Percentiles rank a stretch among this genome's conserved stretches.
Evolutionary conservation across 2,329 filamentous ascomycete genomes (phyloP).

Genomic region (Zymoseptoria tritici): DNA sequence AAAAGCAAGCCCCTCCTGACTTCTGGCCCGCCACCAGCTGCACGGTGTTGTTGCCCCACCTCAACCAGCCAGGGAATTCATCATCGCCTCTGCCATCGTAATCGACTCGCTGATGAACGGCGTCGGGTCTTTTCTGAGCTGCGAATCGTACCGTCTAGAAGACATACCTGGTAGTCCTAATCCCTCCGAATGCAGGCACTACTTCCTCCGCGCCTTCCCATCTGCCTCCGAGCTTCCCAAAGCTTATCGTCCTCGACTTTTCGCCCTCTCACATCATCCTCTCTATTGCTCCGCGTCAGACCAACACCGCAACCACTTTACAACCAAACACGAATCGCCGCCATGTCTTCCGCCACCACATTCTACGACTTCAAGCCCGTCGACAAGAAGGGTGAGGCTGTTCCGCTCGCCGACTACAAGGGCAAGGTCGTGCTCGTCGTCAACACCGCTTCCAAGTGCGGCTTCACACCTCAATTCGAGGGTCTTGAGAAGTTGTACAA

Average conservation of each 20-base stretch:
- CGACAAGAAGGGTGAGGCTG: constrained; percentile 59
- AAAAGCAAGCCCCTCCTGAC: too few species aligned
- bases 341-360: constrained; percentile 60
- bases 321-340: constrained; percentile 16
- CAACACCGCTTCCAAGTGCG: constrained; percentile 98
- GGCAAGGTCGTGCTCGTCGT: constrained; percentile 93
- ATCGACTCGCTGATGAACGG: neutral
- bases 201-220: neutral
- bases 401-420: constrained; percentile 63
- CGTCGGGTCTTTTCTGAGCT: neutral
- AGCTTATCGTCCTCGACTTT: neutral
- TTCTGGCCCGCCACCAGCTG: too few species aligned
- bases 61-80: neutral
- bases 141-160: neutral
- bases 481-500: constrained; percentile 90
- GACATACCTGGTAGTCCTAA: neutral
- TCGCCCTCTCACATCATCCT: neutral
- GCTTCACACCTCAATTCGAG: constrained; percentile 92
- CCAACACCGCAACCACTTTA: neutral
- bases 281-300: neutral
- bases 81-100: neutral
- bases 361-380: constrained; percentile 80
- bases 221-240: neutral
- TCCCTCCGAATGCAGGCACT: neutral
- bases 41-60: neutral